Evolutionary conservation across 805 yeast species (phyloP).

Genomic region (Deakozyma indianensis): DNA sequence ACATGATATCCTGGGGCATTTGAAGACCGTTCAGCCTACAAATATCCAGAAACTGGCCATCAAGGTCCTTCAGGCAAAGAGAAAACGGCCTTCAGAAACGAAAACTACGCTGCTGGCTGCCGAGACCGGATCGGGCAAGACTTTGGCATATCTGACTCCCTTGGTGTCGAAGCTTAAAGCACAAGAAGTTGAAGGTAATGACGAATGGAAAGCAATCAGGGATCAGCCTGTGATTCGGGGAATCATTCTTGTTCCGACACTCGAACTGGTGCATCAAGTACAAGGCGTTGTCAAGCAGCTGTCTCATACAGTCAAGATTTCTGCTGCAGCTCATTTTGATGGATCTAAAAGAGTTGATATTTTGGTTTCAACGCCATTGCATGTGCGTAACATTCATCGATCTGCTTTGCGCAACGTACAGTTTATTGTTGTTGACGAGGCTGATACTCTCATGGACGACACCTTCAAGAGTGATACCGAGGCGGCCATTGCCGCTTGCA

Average conservation of each 20-base stretch:
- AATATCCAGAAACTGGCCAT: conserved; percentile 75
- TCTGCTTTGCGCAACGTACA: neutral
- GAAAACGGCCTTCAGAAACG: conserved; percentile 22
- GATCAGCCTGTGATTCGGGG: conserved; percentile 40
- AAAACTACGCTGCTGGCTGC: conserved; percentile 76
- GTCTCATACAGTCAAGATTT: conserved; percentile 8
- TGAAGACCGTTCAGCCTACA: conserved; percentile 35
- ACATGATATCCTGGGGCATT: conserved; percentile 28
- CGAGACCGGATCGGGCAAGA: conserved; percentile 95
- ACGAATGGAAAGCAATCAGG: conserved; percentile 21
- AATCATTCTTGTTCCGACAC: conserved; percentile 76
- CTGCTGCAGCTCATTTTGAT: conserved; percentile 12
- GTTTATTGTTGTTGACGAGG: conserved; percentile 73
- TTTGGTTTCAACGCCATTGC: conserved; percentile 65
- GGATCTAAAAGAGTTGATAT: conserved; percentile 46
- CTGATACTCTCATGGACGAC: conserved; percentile 79
- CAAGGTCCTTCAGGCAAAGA: conserved; percentile 33
- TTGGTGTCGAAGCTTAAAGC: conserved; percentile 53
- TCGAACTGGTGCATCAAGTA: conserved; percentile 78
- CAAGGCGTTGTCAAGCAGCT: conserved; percentile 24
- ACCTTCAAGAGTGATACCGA: conserved; percentile 59
- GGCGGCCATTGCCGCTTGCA: conserved; percentile 32
- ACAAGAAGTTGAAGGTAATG: conserved; percentile 29
- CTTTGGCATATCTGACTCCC: conserved; percentile 81
- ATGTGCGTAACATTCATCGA: conserved; percentile 29